Evolutionary conservation across 805 yeast species (phyloP).

Genomic region (Wickerhamomyces alni): DNA sequence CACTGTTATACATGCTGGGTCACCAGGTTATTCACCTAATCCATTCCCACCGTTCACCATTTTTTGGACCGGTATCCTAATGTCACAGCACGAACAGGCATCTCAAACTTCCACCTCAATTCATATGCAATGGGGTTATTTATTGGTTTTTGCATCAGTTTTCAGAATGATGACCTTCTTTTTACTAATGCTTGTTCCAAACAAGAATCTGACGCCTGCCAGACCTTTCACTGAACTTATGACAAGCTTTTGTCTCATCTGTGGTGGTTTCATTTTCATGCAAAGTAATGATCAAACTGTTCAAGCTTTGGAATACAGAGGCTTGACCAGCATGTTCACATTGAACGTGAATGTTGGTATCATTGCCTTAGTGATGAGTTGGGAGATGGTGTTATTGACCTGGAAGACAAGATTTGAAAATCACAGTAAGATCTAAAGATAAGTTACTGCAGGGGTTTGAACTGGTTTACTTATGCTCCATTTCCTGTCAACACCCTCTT

Average conservation of each 20-base stretch:
- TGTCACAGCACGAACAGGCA: slow-evolving; percentile 93
- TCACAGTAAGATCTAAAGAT: slow-evolving; percentile 16
- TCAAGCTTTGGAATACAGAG: slow-evolving; percentile 74
- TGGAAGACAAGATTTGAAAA: slow-evolving; percentile 46
- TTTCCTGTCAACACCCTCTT: too few relatives aligned
- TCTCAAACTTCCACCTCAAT: slow-evolving; percentile 69
- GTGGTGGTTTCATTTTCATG: slow-evolving; percentile 92
- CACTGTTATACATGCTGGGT: slow-evolving; percentile 29
- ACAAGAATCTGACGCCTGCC: slow-evolving; percentile 37
- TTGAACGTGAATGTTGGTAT: slow-evolving; percentile 81
- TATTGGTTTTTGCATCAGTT: slow-evolving; percentile 76
- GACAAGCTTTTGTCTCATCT: slow-evolving; percentile 68
- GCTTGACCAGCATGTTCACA: slow-evolving; percentile 84
- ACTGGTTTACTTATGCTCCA: too few relatives aligned
- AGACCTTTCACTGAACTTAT: slow-evolving; percentile 86
- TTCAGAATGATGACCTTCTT: slow-evolving; percentile 64
- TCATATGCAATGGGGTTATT: slow-evolving; percentile 89
- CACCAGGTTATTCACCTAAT: slow-evolving; percentile 83
- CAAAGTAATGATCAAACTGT: slow-evolving; percentile 85
- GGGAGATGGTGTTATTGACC: slow-evolving; percentile 71
- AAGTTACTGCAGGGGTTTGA: too few relatives aligned
- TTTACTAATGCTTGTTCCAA: slow-evolving; percentile 42
- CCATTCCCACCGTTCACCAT: slow-evolving; percentile 93
- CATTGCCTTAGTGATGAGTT: slow-evolving; percentile 75
- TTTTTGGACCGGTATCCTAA: slow-evolving; percentile 92